A percentile compares a stretch with the other conserved stretches of the same genome.
Evolutionary conservation across 768 basidiomycete genomes (phyloP).

Genomic region (Tephrocybe sp.): DNA sequence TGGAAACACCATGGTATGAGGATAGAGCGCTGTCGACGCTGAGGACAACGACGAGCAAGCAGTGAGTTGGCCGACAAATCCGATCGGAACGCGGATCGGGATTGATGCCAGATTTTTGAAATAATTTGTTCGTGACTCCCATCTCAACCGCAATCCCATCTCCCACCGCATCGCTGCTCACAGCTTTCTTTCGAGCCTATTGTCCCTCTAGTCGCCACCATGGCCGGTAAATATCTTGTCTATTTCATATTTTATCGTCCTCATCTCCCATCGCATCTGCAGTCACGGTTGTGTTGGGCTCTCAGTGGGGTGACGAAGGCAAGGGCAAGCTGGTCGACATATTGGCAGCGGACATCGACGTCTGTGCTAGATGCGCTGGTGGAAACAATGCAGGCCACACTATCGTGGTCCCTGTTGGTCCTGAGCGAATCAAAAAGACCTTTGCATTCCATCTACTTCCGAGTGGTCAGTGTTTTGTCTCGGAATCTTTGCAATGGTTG

Average conservation of each 20-base stretch:
- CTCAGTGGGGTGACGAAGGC: slow-evolving; percentile 93
- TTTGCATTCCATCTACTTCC: slow-evolving; percentile 97
- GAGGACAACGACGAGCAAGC: background rate
- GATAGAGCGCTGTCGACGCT: slow-evolving; percentile 1
- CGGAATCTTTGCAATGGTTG: slow-evolving; percentile 6
- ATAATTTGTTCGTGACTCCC: background rate
- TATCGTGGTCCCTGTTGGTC: slow-evolving; percentile 77
- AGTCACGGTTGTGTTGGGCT: slow-evolving; percentile 76
- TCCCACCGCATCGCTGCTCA: background rate
- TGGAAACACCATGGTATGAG: slow-evolving; percentile 48
- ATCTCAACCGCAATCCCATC: background rate
- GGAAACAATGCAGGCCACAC: slow-evolving; percentile 99
- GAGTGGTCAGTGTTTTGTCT: slow-evolving; percentile 53
- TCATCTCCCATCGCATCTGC: background rate
- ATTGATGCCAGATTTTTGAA: background rate
- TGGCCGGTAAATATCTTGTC: slow-evolving; percentile 3
- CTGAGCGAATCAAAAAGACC: slow-evolving; percentile 70
- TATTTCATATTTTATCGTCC: background rate
- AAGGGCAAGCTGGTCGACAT: slow-evolving; percentile 98
- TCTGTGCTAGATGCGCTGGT: slow-evolving; percentile 95
- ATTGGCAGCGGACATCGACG: slow-evolving; percentile 81
- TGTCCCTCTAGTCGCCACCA: slow-evolving; percentile 1
- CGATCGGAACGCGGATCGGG: slow-evolving; percentile 7
- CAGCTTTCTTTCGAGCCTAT: background rate
- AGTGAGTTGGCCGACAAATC: background rate